phyloP scores from a whole-genome alignment of 2,329 filamentous ascomycete genomes.

The Alternaria arbusti region DNA sequence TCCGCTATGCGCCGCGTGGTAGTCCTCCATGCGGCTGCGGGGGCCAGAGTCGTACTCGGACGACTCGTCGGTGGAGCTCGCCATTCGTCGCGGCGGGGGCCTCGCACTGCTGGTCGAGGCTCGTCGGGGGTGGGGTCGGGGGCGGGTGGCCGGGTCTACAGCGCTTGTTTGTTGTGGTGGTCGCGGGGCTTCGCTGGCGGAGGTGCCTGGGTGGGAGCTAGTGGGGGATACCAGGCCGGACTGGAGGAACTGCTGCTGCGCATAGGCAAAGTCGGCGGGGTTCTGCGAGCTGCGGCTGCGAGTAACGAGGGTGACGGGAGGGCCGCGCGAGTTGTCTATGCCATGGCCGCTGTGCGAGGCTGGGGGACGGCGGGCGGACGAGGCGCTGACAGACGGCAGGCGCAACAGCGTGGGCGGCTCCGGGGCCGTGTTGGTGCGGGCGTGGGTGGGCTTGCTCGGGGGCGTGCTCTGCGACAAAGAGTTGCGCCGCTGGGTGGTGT shows the following conservation, averaged over 20 bases:
- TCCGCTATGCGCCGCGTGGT: constrained; percentile 22
- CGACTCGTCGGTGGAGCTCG: constrained; percentile 38
- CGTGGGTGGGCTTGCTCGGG: constrained; percentile 15
- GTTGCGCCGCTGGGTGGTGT: constrained; percentile 2
- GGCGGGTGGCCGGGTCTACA: background rate
- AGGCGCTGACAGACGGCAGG: constrained; percentile 37
- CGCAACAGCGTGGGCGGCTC: constrained; percentile 37
- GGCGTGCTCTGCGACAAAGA: constrained; percentile 19
- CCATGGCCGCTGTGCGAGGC: constrained; percentile 58
- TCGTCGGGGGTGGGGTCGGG: constrained; percentile 15
- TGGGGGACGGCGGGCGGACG: constrained; percentile 50
- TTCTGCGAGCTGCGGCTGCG: constrained; percentile 34
- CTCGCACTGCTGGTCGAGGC: constrained; percentile 27
- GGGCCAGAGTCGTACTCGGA: constrained; percentile 40
- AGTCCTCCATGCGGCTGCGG: constrained; percentile 33
- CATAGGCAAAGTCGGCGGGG: constrained; percentile 35
- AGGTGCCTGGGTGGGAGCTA: constrained; percentile 15
- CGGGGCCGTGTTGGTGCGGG: constrained; percentile 36
- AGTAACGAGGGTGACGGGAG: constrained; percentile 58
- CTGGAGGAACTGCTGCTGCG: constrained; percentile 37
- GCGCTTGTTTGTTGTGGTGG: constrained; percentile 9
- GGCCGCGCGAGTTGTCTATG: constrained; percentile 58
- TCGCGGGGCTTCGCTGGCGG: constrained; percentile 21
- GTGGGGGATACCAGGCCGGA: constrained; percentile 32
- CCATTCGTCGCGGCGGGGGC: constrained; percentile 32